Base-by-base conservation (phyloP, 2,329 filamentous ascomycete species). In the Pezicula neosporulosa region DNA sequence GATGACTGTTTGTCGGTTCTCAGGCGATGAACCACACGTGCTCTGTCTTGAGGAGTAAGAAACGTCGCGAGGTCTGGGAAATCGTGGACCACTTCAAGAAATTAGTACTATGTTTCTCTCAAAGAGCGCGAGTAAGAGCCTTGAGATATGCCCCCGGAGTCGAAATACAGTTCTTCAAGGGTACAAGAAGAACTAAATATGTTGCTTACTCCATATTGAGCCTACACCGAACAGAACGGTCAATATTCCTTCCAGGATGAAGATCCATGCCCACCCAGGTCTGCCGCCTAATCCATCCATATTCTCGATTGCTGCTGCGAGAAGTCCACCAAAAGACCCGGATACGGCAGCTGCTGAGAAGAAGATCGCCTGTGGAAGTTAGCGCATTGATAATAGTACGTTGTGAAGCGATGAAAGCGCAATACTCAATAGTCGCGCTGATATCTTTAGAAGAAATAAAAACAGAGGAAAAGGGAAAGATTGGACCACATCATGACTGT, bases 331-430 rank as follows among this genome's bases (percentile, higher is more conserved):
- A 56, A 91, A 90, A 0, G 85, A 90, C 1, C 90, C 90, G 0
- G 89, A 86, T 0, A 94, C 70, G 0, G 90, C 88, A 0, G 90
- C 89, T 0, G 89, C 87, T 0, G 87, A 90, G 73, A 94, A 95
- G 74, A 94, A 93, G 51, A 91, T 82, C 13, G 89, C 87, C 55
- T 59, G 15, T 63, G 5, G 2, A 8, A 50, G 56, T 19, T 9
- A 28, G 6, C 6, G 10, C 18, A 24, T 49, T 38, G 42, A 37
- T 49, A 46, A 33, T 39, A n/a, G 41, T n/a, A 16, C 13, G 13
- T 3, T 4, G 24, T 15, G 15, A n/a, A 28, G 36, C 15, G 48
- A n/a, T 28, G 12, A 19, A 12, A 36, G 24, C 21, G 46, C 47
- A 52, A 44, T 55, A 52, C 61, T 4, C 8, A 33, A 33, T 6